Base-by-base conservation (phyloP, 805 yeast species). In the Starmerella asiatica region DNA sequence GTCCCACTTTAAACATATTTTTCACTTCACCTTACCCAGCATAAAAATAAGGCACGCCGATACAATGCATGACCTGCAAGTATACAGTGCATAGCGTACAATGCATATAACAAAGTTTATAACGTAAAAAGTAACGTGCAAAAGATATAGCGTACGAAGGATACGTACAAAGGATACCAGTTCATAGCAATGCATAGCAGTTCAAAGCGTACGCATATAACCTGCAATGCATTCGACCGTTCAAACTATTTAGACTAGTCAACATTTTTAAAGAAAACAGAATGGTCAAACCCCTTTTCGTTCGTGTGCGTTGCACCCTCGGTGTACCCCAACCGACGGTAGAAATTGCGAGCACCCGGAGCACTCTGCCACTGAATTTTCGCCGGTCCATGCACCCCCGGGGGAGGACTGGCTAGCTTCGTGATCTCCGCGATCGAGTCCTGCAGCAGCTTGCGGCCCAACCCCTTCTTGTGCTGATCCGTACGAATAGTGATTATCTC, bases 1-100 rank as follows among this genome's bases (percentile, higher is more conserved):
- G 33, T 21, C 49, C 46, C 8, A 48, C 37, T 29, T 48, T 44
- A 31, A 47, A 47, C 51, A 47, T 47, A 7, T 23, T 23, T 11
- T 23, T 23, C 11, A 7, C 26, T 23, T 7, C 26, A n/a, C 26
- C 26, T 23, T 7, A 23, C 11, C 26, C 26, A 23, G 9, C 26
- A 23, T 11, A 7, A 23, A 23, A 23, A 23, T 23, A 23, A n/a
- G n/a, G n/a, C n/a, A n/a, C n/a, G n/a, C n/a, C n/a, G n/a, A n/a
- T n/a, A n/a, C n/a, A n/a, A n/a, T n/a, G n/a, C n/a, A n/a, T n/a
- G n/a, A n/a, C n/a, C n/a, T n/a, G n/a, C n/a, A n/a, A n/a, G n/a
- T n/a, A n/a, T n/a, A n/a, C n/a, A n/a, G n/a, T n/a, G n/a, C n/a
- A n/a, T n/a, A n/a, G n/a, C n/a, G n/a, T n/a, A n/a, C n/a, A n/a